Conservation (phyloP, 2,329 filamentous ascomycete genomes). For the Juglanconis juglandina region DNA sequence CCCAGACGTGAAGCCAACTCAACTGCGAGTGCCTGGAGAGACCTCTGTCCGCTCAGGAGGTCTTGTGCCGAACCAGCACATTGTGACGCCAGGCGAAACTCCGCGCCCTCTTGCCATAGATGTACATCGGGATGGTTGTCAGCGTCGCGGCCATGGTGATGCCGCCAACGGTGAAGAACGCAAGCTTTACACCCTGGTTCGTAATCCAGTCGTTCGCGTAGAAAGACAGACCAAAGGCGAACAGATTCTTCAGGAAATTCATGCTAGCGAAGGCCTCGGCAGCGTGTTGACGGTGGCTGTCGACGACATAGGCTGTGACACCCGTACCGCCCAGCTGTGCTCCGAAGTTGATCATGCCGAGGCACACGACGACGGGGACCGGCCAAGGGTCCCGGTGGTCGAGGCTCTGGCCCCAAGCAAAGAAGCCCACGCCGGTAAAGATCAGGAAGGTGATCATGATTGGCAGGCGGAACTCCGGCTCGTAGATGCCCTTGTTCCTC, state of each 20-base stretch:
- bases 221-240: constrained; percentile 36
- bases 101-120: constrained; percentile 23
- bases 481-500: constrained; percentile 34
- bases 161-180: constrained; percentile 35
- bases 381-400: constrained; percentile 25
- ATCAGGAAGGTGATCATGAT: constrained; percentile 32
- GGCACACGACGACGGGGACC: constrained; percentile 31
- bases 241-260: constrained; percentile 38
- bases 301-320: constrained; percentile 35
- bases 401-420: constrained; percentile 28
- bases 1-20: too few relatives aligned
- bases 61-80: not conserved
- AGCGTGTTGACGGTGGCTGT: constrained; percentile 35
- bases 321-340: constrained; percentile 35
- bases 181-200: constrained; percentile 32
- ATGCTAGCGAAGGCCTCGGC: constrained; percentile 36
- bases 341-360: constrained; percentile 30
- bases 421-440: constrained; percentile 35
- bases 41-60: too few relatives aligned
- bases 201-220: constrained; percentile 38
- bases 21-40: too few relatives aligned
- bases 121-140: constrained; percentile 30
- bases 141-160: constrained; percentile 31
- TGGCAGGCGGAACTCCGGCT: constrained; percentile 37
- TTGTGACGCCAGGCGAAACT: constrained; percentile 3